Evolutionary conservation across 2,329 filamentous ascomycete genomes (phyloP), one percentile per base, ranked within the genome.

Genomic region (Blumeriella jaapii): DNA sequence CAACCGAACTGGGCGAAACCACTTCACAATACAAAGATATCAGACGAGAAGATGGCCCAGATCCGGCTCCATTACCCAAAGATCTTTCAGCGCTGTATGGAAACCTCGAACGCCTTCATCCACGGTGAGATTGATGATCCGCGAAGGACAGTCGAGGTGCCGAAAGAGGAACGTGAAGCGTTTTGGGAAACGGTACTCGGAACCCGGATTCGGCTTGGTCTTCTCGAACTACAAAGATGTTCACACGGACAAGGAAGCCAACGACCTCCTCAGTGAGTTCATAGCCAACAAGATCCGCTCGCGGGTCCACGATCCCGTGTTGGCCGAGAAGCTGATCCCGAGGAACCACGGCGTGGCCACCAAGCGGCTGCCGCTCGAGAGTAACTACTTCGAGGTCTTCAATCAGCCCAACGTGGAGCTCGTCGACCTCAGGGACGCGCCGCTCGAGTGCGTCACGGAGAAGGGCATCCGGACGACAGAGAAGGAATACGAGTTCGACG

Each of bases 1-100:
- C 75, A 68, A 2, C 69, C 73, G 0, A 75, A 73, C 29, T 55
- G 33, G 33, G 12, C 33, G 7, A 27, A 26, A 17, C 33, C 33
- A 10, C 26, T 36, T 3, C 25, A 30, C 27, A 36, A 36, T 27
- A 30, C 14, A 17, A 30, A 30, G 42, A 46, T 53, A 47, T 17
- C 44, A 35, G 8, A 49, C 46, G 25, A 47, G 19, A 30, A 16
- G 35, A 54, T 49, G 54, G 47, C 36, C 20, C 38, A 36, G 22
- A 44, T 48, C 36, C 47, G 49, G 24, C 42, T 29, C 15, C 41
- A 36, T 19, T 62, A 59, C 42, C 50, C 48, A 11, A 47, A 46
- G 19, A 57, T 55, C 13, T 57, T 59, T 35, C 37, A 40, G 29
- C 31, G 37, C 29, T 47, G 50, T 36, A 40, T 48, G 9, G 46